phyloP scores from a whole-genome alignment of 2,329 filamentous ascomycete genomes.

The Hymenoscyphus infarciens region DNA sequence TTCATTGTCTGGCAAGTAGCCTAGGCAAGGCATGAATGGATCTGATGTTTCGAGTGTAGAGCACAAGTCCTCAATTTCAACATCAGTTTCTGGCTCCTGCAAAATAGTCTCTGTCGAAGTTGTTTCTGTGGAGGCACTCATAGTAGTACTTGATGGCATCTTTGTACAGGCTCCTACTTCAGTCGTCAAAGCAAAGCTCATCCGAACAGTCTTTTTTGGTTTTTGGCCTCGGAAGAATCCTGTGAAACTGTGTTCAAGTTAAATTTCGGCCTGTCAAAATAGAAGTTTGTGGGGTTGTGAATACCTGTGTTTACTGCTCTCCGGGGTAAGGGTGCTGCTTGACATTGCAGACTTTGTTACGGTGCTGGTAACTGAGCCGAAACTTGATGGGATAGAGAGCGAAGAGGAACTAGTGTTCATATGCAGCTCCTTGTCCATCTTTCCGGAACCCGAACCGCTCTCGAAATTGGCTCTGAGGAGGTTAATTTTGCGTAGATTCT shows the following conservation, averaged over 20 bases:
- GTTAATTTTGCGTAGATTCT: not conserved
- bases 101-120: not conserved
- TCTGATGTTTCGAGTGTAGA: slow-evolving; percentile 9
- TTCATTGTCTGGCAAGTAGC: slow-evolving; percentile 22
- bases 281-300: not conserved
- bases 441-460: not conserved
- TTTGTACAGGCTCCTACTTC: not conserved
- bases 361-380: not conserved
- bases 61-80: slow-evolving; percentile 22
- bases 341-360: not conserved
- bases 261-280: not conserved
- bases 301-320: not conserved
- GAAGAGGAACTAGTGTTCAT: not conserved
- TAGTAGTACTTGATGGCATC: not conserved
- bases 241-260: not conserved
- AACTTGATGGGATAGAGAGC: not conserved
- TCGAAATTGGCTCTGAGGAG: not conserved
- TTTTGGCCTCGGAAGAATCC: not conserved
- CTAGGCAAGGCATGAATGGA: slow-evolving; percentile 9
- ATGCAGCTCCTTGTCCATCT: not conserved
- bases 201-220: not conserved
- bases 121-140: not conserved
- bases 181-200: not conserved
- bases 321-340: not conserved
- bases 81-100: not conserved